These are phyloP conservation scores for Geotrichum citri-aurantii DNA, from an alignment of 1,139 yeast species.

Conservation along the genomic window DNA sequence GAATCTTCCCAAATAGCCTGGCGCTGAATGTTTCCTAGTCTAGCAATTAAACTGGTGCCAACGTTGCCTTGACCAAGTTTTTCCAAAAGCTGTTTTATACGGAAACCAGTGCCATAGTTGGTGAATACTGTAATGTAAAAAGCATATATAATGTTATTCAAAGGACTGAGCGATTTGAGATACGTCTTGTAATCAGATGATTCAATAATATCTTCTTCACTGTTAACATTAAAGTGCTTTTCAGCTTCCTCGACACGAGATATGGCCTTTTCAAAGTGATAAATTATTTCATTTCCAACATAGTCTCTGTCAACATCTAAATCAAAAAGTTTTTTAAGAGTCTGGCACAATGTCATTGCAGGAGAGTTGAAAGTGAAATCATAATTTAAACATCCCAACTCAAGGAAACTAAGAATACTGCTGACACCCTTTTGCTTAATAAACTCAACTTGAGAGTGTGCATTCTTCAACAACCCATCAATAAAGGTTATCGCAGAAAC, in stretches of 20 bases:
- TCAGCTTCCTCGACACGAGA: slow-evolving; percentile 13
- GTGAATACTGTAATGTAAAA: slow-evolving; percentile 30
- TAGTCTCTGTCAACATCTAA: slow-evolving; percentile 28
- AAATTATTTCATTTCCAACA: slow-evolving; percentile 23
- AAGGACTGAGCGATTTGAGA: slow-evolving; percentile 21
- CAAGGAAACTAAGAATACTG: slow-evolving; percentile 28
- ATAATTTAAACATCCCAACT: slow-evolving; percentile 32
- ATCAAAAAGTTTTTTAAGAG: slow-evolving; percentile 29
- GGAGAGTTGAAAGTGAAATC: slow-evolving; percentile 35
- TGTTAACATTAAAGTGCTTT: slow-evolving; percentile 6
- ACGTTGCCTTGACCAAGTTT: slow-evolving; percentile 20
- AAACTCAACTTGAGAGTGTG: slow-evolving; percentile 32
- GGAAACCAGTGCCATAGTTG: slow-evolving; percentile 31
- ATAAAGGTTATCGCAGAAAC: slow-evolving; percentile 25
- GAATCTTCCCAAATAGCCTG: slow-evolving; percentile 31
- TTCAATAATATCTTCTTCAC: slow-evolving; percentile 17
- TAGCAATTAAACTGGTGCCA: slow-evolving; percentile 18
- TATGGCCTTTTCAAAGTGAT: slow-evolving; percentile 8
- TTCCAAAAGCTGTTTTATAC: slow-evolving; percentile 28
- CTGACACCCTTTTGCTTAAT: slow-evolving; percentile 32
- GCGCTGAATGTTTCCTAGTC: slow-evolving; percentile 27
- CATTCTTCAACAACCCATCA: slow-evolving; percentile 35
- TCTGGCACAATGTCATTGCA: slow-evolving; percentile 28
- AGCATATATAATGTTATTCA: slow-evolving; percentile 26
- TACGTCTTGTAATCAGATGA: slow-evolving; percentile 19